A percentile compares a stretch with the other conserved stretches of the same genome.
phyloP scores from a whole-genome alignment of 2,329 filamentous ascomycete genomes.

The Botryotinia narcissicola region DNA sequence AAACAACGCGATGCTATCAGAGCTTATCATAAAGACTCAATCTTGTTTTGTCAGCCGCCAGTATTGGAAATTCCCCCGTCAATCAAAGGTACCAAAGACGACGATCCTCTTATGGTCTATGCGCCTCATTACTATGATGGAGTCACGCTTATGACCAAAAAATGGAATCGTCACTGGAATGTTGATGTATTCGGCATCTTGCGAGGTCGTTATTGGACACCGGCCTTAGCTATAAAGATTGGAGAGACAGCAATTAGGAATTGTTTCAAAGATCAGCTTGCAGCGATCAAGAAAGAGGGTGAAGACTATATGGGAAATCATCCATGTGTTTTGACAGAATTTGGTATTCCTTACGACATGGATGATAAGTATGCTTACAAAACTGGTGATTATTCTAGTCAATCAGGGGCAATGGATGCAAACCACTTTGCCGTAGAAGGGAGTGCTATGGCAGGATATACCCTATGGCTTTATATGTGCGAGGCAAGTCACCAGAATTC shows the following conservation, averaged over 20 bases:
- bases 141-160: slow-evolving; percentile 94
- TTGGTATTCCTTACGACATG: slow-evolving; percentile 98
- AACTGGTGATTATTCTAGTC: slow-evolving; percentile 91
- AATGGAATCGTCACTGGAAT: slow-evolving; percentile 98
- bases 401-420: slow-evolving; percentile 89
- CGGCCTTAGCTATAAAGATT: slow-evolving; percentile 87
- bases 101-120: slow-evolving; percentile 87
- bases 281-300: slow-evolving; percentile 79
- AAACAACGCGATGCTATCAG: slow-evolving; percentile 74
- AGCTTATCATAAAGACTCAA: slow-evolving; percentile 70
- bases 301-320: slow-evolving; percentile 84
- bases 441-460: slow-evolving; percentile 77
- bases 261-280: slow-evolving; percentile 84
- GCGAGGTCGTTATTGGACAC: slow-evolving; percentile 81
- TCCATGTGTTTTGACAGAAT: slow-evolving; percentile 88
- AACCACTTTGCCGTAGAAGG: slow-evolving; percentile 93
- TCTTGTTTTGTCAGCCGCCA: slow-evolving; percentile 88
- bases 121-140: slow-evolving; percentile 97
- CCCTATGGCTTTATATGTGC: slow-evolving; percentile 82
- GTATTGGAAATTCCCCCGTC: slow-evolving; percentile 87
- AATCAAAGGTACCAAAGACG: slow-evolving; percentile 83
- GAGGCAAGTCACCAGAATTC: slow-evolving; percentile 49
- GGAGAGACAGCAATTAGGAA: slow-evolving; percentile 94
- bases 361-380: slow-evolving; percentile 94
- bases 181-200: slow-evolving; percentile 92